Percentiles rank a stretch among this genome's conserved stretches.
Evolutionary conservation across 805 yeast species (phyloP).

Genomic region (Zygosaccharomyces gambellarensis): DNA sequence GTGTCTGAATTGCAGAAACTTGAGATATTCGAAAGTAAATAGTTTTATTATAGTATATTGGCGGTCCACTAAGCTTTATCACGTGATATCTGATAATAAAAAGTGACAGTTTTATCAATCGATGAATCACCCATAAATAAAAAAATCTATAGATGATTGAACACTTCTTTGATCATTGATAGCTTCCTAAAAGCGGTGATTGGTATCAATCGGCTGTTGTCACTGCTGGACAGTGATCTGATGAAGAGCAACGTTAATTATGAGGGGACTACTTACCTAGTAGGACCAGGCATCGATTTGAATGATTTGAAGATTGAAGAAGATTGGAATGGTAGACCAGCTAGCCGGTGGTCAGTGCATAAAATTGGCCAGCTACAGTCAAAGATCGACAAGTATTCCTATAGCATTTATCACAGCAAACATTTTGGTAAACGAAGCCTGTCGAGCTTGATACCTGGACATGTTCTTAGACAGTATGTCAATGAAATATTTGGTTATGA

Average conservation of each 20-base stretch:
- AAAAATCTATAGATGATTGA: background rate
- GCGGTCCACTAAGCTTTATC: background rate
- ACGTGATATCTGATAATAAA: background rate
- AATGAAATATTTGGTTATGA: conserved; percentile 52
- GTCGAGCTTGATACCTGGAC: conserved; percentile 33
- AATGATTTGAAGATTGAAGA: conserved; percentile 29
- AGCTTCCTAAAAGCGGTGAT: background rate
- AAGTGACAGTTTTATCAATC: background rate
- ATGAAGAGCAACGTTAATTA: conserved; percentile 15
- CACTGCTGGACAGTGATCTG: background rate
- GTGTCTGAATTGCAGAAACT: no score
- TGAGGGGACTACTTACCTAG: conserved; percentile 18
- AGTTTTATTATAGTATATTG: no score
- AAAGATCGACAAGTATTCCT: conserved; percentile 38
- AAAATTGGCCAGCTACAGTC: conserved; percentile 47
- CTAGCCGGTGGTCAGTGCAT: conserved; percentile 44
- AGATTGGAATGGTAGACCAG: conserved; percentile 36
- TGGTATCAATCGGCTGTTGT: background rate
- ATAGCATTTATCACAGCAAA: conserved; percentile 26
- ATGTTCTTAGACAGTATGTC: conserved; percentile 38
- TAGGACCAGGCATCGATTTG: conserved; percentile 20
- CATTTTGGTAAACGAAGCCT: conserved; percentile 27
- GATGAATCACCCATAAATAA: background rate
- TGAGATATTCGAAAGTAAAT: no score
- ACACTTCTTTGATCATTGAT: background rate